Conservation (phyloP, 495 filamentous ascomycete species). For the Neurospora sp. region DNA sequence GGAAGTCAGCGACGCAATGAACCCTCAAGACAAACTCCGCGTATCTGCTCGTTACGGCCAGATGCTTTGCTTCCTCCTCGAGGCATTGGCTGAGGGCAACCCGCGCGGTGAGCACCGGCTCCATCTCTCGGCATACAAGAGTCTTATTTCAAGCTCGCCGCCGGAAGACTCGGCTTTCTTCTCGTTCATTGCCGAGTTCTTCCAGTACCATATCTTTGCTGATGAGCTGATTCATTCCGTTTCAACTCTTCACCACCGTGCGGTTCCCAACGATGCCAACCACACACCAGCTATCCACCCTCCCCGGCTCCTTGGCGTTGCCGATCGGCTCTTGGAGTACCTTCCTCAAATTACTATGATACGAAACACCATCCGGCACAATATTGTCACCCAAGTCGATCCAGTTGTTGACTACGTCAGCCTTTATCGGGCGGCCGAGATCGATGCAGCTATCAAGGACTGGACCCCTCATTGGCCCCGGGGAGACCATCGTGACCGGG, state of each 20-base stretch:
- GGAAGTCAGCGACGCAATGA: slow-evolving; percentile 25
- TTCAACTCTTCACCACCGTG: slow-evolving; percentile 36
- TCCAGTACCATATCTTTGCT: slow-evolving; percentile 80
- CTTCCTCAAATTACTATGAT: slow-evolving; percentile 73
- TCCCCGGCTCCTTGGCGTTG: slow-evolving; percentile 70
- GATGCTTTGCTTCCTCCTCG: slow-evolving; percentile 73
- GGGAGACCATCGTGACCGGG: slow-evolving; percentile 62
- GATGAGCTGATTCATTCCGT: slow-evolving; percentile 68
- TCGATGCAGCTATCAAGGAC: slow-evolving; percentile 63
- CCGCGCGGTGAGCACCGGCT: slow-evolving; percentile 67
- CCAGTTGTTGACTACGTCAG: slow-evolving; percentile 66
- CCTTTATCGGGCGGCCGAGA: slow-evolving; percentile 63
- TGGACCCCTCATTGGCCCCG: slow-evolving; percentile 66
- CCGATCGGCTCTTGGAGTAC: slow-evolving; percentile 74
- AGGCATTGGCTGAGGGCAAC: slow-evolving; percentile 71
- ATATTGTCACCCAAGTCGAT: slow-evolving; percentile 51
- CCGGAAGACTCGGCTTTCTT: slow-evolving; percentile 54
- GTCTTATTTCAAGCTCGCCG: slow-evolving; percentile 52
- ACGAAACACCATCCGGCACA: slow-evolving; percentile 62
- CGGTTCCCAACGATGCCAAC: slow-evolving; percentile 50
- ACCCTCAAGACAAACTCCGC: slow-evolving; percentile 33
- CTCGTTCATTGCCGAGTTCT: slow-evolving; percentile 84
- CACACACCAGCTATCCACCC: slow-evolving; percentile 67
- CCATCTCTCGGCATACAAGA: slow-evolving; percentile 69
- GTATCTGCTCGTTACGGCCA: slow-evolving; percentile 60